A percentile compares a stretch with the other conserved stretches of the same genome.
These are phyloP conservation scores for Irineochytrium annulatum DNA, from an alignment of 192 early-diverging fungal species.

Conservation along the genomic window DNA sequence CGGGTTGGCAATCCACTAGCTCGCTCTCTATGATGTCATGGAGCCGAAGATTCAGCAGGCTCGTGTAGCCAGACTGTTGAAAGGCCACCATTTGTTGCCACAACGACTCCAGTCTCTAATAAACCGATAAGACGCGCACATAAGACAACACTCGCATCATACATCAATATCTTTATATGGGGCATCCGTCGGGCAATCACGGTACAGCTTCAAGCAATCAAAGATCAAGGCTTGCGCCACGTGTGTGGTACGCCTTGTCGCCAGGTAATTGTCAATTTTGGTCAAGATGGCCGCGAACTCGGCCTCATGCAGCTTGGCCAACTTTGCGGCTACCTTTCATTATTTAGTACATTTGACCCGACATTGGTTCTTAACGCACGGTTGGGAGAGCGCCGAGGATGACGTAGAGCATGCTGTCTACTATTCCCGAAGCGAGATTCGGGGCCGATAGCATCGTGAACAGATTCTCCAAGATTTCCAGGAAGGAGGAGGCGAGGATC, in stretches of 20 bases:
- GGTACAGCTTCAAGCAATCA: constrained; percentile 32
- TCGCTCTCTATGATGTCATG: constrained; percentile 14
- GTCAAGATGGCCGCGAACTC: constrained; percentile 32
- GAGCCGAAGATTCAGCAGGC: constrained; percentile 22
- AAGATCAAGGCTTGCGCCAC: constrained; percentile 26
- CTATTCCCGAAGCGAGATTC: constrained; percentile 48
- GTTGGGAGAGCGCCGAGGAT: constrained; percentile 79
- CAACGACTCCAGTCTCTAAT: constrained; percentile 29
- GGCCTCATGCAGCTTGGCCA: constrained; percentile 47
- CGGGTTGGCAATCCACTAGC: constrained; percentile 15
- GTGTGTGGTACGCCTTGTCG: constrained; percentile 12
- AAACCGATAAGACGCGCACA: background rate
- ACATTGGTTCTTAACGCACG: constrained; percentile 33
- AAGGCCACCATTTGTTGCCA: constrained; percentile 37
- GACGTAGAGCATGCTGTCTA: constrained; percentile 70
- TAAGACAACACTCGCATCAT: background rate
- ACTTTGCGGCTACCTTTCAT: constrained; percentile 27
- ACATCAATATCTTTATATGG: constrained; percentile 37
- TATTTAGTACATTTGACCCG: background rate
- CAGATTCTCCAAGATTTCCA: constrained; percentile 63
- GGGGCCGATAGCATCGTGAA: constrained; percentile 41
- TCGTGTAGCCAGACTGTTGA: constrained; percentile 22
- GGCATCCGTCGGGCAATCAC: constrained; percentile 24
- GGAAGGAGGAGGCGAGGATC: constrained; percentile 59
- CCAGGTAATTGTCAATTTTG: constrained; percentile 34